A percentile compares a stretch with the other conserved stretches of the same genome.
phyloP scores from a whole-genome alignment of 2,329 filamentous ascomycete species.

The Catunica adiposa region DNA sequence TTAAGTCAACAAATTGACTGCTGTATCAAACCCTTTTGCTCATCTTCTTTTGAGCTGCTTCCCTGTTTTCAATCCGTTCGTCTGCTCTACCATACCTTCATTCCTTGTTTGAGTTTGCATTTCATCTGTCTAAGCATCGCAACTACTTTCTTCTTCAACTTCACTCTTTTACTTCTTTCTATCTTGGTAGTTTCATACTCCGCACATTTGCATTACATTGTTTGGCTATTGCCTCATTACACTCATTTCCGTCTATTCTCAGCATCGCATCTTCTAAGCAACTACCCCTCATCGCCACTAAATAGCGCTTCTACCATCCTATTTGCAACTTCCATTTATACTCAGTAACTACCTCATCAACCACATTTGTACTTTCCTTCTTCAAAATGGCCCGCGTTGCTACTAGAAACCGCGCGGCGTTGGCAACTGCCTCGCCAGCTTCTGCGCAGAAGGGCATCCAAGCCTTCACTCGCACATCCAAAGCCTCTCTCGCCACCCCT shows the following conservation, averaged over 20 bases:
- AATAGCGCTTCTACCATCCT: background rate
- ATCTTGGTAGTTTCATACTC: background rate
- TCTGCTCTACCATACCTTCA: background rate
- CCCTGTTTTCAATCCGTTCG: background rate
- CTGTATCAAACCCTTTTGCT: background rate
- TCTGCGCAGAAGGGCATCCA: constrained; percentile 9
- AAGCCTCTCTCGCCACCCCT: constrained; percentile 14
- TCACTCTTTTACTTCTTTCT: background rate
- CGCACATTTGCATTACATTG: background rate
- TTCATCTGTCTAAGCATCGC: background rate
- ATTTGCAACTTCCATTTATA: background rate
- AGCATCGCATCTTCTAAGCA: background rate
- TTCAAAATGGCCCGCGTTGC: constrained; percentile 14
- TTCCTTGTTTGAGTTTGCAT: background rate
- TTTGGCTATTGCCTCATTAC: background rate
- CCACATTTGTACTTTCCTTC: background rate
- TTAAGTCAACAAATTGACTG: background rate
- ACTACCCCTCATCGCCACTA: background rate
- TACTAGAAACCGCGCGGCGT: constrained; percentile 10
- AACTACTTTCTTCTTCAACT: background rate
- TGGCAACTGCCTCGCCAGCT: constrained; percentile 9
- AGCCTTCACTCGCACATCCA: constrained; percentile 15
- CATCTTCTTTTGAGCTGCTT: background rate
- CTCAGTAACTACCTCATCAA: background rate
- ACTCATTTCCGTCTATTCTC: background rate